These are phyloP conservation scores for Phyllosticta capitalensis DNA, from an alignment of 2,329 filamentous ascomycete species.

Conservation along the genomic window DNA sequence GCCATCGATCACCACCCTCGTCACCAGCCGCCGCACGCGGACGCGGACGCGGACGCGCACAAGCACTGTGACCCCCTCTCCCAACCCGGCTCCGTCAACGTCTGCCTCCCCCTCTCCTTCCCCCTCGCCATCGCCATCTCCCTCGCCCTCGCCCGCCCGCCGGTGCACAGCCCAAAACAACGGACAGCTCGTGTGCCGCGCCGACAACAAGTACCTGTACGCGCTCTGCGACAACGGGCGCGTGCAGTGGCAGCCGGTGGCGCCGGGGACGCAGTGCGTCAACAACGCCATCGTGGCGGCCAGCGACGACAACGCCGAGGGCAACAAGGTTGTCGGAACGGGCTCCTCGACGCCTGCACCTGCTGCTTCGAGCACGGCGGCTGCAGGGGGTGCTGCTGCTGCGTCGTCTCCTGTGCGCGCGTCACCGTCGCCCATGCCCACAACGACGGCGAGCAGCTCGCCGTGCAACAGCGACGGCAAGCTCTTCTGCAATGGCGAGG, in stretches of 20 bases:
- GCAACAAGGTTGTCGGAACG: neutral
- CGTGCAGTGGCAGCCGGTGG: conserved; percentile 25
- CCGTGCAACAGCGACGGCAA: conserved; percentile 18
- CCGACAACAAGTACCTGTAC: neutral
- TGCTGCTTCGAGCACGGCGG: neutral
- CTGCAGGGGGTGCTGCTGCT: neutral
- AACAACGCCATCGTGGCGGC: conserved; percentile 28
- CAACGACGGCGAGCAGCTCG: neutral
- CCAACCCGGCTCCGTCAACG: neutral
- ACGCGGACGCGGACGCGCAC: neutral
- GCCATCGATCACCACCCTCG: neutral
- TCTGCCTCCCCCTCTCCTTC: neutral
- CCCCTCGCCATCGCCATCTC: neutral
- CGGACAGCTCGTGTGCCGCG: neutral
- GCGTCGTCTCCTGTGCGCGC: neutral
- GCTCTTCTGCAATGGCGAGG: conserved; percentile 24
- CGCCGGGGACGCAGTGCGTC: conserved; percentile 34
- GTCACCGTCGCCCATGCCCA: neutral
- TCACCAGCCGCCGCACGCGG: neutral
- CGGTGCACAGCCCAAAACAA: conserved; percentile 3
- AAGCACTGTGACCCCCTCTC: too few species aligned
- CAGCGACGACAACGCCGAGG: neutral
- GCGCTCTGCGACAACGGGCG: conserved; percentile 32
- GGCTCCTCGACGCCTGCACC: neutral
- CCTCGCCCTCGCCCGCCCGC: neutral